These are phyloP conservation scores for Leccinum sublutescens DNA, from an alignment of 768 basidiomycete species.

Conservation along the genomic window DNA sequence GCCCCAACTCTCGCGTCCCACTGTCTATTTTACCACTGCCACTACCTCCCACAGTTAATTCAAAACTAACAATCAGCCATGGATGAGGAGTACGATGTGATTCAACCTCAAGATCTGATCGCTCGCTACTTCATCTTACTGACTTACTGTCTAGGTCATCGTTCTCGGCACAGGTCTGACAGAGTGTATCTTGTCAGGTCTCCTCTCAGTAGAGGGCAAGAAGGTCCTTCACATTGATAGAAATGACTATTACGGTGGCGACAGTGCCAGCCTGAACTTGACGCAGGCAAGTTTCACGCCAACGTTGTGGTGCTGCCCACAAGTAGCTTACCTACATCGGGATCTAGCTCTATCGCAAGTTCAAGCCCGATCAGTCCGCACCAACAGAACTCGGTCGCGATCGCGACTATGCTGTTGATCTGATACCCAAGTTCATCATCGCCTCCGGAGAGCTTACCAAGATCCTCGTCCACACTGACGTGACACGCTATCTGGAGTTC, in stretches of 20 bases:
- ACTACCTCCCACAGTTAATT: slow-evolving; percentile 3
- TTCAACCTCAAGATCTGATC: slow-evolving; percentile 21
- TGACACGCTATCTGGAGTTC: slow-evolving; percentile 98
- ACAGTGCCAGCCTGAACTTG: slow-evolving; percentile 94
- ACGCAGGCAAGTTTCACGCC: slow-evolving; percentile 70
- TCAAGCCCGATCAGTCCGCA: slow-evolving; percentile 72
- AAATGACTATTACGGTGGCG: slow-evolving; percentile 99
- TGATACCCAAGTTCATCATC: slow-evolving; percentile 99
- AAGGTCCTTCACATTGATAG: slow-evolving; percentile 99
- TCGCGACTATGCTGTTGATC: slow-evolving; percentile 96
- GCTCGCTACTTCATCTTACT: slow-evolving; percentile 9
- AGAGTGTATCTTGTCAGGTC: slow-evolving; percentile 96
- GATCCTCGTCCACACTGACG: slow-evolving; percentile 98
- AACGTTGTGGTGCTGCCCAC: slow-evolving; percentile 1
- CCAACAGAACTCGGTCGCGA: slow-evolving; percentile 91
- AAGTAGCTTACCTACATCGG: slow-evolving; percentile 20
- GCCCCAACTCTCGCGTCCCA: slow-evolving; percentile 1
- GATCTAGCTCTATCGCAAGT: slow-evolving; percentile 90
- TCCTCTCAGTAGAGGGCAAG: slow-evolving; percentile 99
- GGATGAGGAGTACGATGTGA: slow-evolving; percentile 99
- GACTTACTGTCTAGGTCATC: slow-evolving; percentile 56
- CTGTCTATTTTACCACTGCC: slow-evolving; percentile 11
- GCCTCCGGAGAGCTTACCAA: slow-evolving; percentile 96
- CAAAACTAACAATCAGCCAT: slow-evolving; percentile 45
- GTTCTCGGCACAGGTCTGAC: slow-evolving; percentile 96